phyloP scores from a whole-genome alignment of 768 basidiomycete species.

The Hygrocybe coccinea region DNA sequence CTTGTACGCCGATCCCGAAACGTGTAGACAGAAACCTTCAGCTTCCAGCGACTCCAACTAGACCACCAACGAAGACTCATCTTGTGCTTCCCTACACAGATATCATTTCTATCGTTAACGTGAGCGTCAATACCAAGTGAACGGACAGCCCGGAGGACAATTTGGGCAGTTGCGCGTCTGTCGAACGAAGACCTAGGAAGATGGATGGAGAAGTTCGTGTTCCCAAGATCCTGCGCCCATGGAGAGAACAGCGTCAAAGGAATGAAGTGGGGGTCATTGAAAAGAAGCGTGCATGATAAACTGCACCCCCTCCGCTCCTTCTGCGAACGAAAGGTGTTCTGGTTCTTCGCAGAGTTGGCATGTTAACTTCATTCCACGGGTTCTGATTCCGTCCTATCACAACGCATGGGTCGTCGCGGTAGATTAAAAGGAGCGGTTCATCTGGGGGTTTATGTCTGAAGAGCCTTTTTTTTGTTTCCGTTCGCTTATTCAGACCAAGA shows the following conservation, averaged over 20 bases:
- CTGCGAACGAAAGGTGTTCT: constrained; percentile 76
- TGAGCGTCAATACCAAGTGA: constrained; percentile 69
- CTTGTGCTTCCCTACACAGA: constrained; percentile 82
- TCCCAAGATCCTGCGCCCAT: constrained; percentile 77
- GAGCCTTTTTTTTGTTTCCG: constrained; percentile 22
- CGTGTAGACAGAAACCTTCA: constrained; percentile 40
- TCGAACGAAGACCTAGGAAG: constrained; percentile 79
- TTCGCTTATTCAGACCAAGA: not conserved
- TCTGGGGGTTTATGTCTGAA: constrained; percentile 69
- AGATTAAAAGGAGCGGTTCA: constrained; percentile 76
- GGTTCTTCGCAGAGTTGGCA: constrained; percentile 46
- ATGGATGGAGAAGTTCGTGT: constrained; percentile 95
- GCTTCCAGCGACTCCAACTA: not conserved
- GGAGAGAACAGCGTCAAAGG: not conserved
- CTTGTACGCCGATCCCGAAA: constrained; percentile 98
- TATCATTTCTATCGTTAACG: constrained; percentile 88
- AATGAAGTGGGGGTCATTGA: not conserved
- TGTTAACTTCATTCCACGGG: constrained; percentile 96
- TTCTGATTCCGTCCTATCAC: constrained; percentile 96
- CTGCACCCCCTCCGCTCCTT: constrained; percentile 90
- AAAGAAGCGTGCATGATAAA: constrained; percentile 75
- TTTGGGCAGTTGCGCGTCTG: constrained; percentile 66
- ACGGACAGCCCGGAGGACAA: constrained; percentile 73
- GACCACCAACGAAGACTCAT: constrained; percentile 56
- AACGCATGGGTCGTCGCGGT: constrained; percentile 84